Evolutionary conservation across 495 filamentous ascomycete genomes (phyloP).

Genomic region (Penicillium salamii): DNA sequence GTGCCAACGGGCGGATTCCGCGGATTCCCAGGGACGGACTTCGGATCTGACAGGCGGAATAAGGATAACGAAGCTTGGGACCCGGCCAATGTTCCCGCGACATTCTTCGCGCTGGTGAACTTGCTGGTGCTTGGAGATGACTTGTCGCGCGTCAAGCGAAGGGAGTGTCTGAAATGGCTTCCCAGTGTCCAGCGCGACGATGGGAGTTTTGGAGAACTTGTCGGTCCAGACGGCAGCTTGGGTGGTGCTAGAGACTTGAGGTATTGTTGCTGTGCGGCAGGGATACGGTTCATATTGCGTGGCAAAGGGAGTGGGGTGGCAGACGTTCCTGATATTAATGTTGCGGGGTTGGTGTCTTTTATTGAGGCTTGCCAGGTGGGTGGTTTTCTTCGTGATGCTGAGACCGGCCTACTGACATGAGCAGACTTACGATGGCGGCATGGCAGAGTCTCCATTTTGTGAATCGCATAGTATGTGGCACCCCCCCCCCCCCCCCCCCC

Average conservation of each 20-base stretch:
- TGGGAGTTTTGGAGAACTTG: constrained; percentile 87
- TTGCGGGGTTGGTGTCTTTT: constrained; percentile 64
- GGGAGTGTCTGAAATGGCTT: constrained; percentile 69
- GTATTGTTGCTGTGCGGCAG: constrained; percentile 78
- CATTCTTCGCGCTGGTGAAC: constrained; percentile 78
- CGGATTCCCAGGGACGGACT: constrained; percentile 68
- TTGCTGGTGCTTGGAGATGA: constrained; percentile 76
- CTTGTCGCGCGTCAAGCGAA: constrained; percentile 62
- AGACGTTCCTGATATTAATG: constrained; percentile 69
- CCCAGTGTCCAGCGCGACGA: constrained; percentile 72
- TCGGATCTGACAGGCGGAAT: constrained; percentile 44
- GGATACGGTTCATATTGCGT: constrained; percentile 77
- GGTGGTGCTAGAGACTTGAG: constrained; percentile 80
- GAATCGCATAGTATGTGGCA: constrained; percentile 78
- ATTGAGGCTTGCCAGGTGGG: constrained; percentile 67
- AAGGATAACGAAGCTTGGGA: constrained; percentile 60
- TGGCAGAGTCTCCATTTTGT: constrained; percentile 74
- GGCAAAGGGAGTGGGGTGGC: constrained; percentile 55
- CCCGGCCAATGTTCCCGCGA: constrained; percentile 79
- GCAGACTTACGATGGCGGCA: constrained; percentile 87
- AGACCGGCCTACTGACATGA: constrained; percentile 20
- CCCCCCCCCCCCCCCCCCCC: constrained; percentile 1
- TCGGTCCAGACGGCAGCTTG: constrained; percentile 58
- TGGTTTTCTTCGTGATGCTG: background rate
- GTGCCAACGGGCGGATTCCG: constrained; percentile 75